Percentiles rank a stretch among this genome's conserved stretches.
Conservation (phyloP, 768 basidiomycete genomes). For the Kwoniella mangroviensis region DNA sequence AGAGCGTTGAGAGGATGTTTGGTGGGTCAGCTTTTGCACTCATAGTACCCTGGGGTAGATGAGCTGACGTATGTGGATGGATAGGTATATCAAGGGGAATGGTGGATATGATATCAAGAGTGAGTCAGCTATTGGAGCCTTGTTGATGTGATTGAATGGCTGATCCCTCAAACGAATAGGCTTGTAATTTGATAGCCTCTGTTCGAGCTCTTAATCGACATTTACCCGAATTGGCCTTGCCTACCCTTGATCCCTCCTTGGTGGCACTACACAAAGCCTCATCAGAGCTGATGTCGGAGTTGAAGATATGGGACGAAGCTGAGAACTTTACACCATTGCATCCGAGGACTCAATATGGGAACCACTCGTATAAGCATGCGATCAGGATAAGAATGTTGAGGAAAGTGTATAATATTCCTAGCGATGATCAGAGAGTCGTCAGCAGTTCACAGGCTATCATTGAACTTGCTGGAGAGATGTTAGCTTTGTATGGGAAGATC, state of each 20-base stretch:
- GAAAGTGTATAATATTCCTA: slow-evolving; percentile 37
- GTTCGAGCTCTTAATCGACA: slow-evolving; percentile 15
- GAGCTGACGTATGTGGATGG: background rate
- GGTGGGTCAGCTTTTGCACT: slow-evolving; percentile 29
- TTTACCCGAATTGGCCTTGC: background rate
- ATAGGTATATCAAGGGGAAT: slow-evolving; percentile 45
- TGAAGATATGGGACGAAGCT: slow-evolving; percentile 44
- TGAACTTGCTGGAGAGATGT: slow-evolving; percentile 40
- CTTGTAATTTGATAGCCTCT: slow-evolving; percentile 21
- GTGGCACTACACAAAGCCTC: slow-evolving; percentile 9
- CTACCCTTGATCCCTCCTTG: background rate
- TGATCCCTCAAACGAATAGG: background rate
- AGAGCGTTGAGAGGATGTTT: slow-evolving; percentile 50
- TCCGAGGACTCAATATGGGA: slow-evolving; percentile 46
- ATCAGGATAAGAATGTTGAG: slow-evolving; percentile 38
- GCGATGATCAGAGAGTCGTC: slow-evolving; percentile 35
- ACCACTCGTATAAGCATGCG: slow-evolving; percentile 45
- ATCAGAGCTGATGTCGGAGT: slow-evolving; percentile 32
- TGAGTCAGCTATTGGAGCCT: slow-evolving; percentile 18
- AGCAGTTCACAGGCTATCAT: slow-evolving; percentile 35
- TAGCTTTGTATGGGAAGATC: slow-evolving; percentile 37
- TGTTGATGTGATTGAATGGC: background rate
- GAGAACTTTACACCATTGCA: slow-evolving; percentile 40
- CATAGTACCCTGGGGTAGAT: too few relatives aligned
- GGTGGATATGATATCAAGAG: slow-evolving; percentile 45